Base-by-base conservation (phyloP, 805 yeast genomes). In the Candida stauntonica region DNA sequence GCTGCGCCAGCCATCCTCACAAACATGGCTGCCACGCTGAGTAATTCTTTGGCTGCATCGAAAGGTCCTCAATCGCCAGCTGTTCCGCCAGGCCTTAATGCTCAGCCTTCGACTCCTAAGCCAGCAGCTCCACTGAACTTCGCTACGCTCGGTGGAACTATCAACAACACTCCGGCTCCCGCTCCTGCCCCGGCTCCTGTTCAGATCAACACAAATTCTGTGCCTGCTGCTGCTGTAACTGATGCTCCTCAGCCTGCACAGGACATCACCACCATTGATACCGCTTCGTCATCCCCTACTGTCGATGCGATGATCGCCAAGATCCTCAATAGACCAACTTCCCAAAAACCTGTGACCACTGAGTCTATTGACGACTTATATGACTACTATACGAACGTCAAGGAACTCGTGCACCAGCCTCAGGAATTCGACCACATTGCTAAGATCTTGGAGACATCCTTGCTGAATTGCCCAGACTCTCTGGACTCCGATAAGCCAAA, bases 401-500 rank as follows among this genome's bases (percentile, higher is more conserved):
- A 61, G 41, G 52, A 57, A 24, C 63, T 83, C 30, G 57, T 77
- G 26, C 58, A 58, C 23, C 67, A 72, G 36, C 82, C 86, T 17
- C 67, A 76, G 19, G 68, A 79, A 14, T 66, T 75, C 43, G 68
- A 69, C 20, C 58, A 73, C 3, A 77, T 85, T 17, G 64, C 74
- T 35, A 70, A 71, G 41, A 66, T 75, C 50, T 67, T 91, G 48
- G 94, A 86, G 57, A 74, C 83, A 1, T 88, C 97, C 3, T 68
- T 86, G 42, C 67, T 86, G 50, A 84, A 85, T 53, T 87, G 97
- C 58, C 98, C 99, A 0, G 98, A 93, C 62, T 86, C 98, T 1
- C 74, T 80, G 42, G 95, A 91, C 58, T 81, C 95, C 2, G 97
- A 91, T 53, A 75, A 70, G 50, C 95, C 97, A 14, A 75, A 81